Percentiles rank a stretch among this genome's conserved stretches.
phyloP scores from a whole-genome alignment of 1,139 yeast genomes.

The Diutina ranongensis region DNA sequence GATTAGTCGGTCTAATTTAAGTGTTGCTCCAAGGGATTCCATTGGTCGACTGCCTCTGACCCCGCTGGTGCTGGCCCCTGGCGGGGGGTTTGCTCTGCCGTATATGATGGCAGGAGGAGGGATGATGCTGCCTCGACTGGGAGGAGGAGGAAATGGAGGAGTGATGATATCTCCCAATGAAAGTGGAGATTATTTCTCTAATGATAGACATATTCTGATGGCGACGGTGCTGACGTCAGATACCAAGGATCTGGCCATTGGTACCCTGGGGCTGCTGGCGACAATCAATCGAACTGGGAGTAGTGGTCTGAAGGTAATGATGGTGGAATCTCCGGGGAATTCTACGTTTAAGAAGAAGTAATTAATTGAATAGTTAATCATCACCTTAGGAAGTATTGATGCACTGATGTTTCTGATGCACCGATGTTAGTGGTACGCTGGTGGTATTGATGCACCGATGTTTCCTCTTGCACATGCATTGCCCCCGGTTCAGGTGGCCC shows the following conservation, averaged over 20 bases:
- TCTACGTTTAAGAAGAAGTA: neutral
- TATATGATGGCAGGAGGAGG: conserved; percentile 47
- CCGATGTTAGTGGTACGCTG: too few relatives aligned
- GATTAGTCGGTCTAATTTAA: conserved; percentile 1
- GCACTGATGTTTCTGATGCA: too few relatives aligned
- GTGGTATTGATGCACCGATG: too few relatives aligned
- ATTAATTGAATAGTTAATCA: too few relatives aligned
- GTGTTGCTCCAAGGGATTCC: neutral
- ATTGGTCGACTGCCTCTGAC: conserved; percentile 2
- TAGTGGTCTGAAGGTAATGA: neutral
- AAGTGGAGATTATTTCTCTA: neutral
- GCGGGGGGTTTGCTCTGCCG: conserved; percentile 45
- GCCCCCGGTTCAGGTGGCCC: too few relatives aligned
- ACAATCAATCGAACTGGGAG: neutral
- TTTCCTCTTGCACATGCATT: too few relatives aligned
- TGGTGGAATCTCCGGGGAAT: neutral
- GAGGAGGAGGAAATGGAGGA: too few relatives aligned
- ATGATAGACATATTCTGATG: neutral
- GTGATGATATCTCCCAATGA: neutral
- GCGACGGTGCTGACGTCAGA: conserved; percentile 2
- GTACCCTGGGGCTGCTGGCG: neutral
- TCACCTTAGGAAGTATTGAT: too few relatives aligned
- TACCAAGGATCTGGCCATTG: neutral
- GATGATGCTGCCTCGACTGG: conserved; percentile 35
- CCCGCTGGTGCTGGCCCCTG: conserved; percentile 3